Percentiles rank a stretch among this genome's conserved stretches.
phyloP scores from a whole-genome alignment of 257 asterid species.

The Solanum sejunctum region DNA sequence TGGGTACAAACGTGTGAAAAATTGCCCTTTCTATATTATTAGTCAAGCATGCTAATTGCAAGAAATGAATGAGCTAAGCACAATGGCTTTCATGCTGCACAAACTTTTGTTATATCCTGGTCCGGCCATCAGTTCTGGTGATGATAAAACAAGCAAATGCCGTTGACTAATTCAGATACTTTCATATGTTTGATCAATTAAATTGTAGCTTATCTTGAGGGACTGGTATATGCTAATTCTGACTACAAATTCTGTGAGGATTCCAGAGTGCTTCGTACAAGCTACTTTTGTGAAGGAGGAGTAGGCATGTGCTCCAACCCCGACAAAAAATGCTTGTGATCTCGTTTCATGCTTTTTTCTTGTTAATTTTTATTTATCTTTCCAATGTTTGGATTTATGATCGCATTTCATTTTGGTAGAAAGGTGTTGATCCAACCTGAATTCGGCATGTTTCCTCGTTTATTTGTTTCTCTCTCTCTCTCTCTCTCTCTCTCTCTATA shows the following conservation, averaged over 20 bases:
- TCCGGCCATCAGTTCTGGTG: background rate
- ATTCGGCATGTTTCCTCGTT: background rate
- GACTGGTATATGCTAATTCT: background rate
- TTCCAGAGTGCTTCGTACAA: background rate
- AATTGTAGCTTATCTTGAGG: background rate
- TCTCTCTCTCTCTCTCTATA: no score
- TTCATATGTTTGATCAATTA: background rate
- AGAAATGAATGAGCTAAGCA: no score
- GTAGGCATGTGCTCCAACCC: background rate
- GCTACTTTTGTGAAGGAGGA: background rate
- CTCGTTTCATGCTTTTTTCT: background rate
- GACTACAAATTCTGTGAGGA: background rate
- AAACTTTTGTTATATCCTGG: background rate
- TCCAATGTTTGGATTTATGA: background rate
- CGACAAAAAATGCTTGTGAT: background rate
- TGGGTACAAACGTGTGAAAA: background rate
- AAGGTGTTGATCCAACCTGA: background rate
- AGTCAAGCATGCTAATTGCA: background rate
- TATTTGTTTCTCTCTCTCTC: no score
- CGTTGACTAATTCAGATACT: background rate
- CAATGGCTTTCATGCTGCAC: background rate
- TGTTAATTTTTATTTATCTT: background rate
- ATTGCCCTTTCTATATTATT: background rate
- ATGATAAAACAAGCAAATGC: background rate
- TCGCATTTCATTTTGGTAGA: background rate